A percentile compares a stretch with the other conserved stretches of the same genome.
Conservation (phyloP, 1,284 basidiomycete species). For the Moesziomyces globuligerus region DNA sequence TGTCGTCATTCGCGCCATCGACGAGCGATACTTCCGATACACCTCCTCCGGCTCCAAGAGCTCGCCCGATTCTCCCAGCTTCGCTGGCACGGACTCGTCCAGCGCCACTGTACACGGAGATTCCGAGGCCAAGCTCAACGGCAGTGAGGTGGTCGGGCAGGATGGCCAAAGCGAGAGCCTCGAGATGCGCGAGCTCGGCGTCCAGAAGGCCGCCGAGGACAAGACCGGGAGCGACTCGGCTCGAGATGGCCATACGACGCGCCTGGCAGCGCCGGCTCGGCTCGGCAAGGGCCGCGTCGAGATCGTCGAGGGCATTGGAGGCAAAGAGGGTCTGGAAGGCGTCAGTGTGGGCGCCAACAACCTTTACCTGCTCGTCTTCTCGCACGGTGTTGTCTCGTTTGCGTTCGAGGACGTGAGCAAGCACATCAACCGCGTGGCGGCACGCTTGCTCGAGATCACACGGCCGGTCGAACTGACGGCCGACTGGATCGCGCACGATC, state of each 20-base stretch:
- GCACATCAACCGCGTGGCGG: slow-evolving; percentile 82
- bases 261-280: slow-evolving; percentile 34
- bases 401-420: slow-evolving; percentile 91
- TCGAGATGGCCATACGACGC: slow-evolving; percentile 12
- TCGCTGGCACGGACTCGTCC: slow-evolving; percentile 15
- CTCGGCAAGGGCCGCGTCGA: slow-evolving; percentile 68
- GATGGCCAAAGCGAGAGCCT: slow-evolving; percentile 11
- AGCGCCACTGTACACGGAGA: slow-evolving; percentile 25
- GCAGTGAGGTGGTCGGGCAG: slow-evolving; percentile 1
- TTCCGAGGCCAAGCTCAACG: slow-evolving; percentile 15
- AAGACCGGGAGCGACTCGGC: neutral
- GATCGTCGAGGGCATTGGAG: slow-evolving; percentile 72
- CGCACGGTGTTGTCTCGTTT: slow-evolving; percentile 89
- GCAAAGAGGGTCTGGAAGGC: slow-evolving; percentile 73
- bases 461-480: slow-evolving; percentile 53
- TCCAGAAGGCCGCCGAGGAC: neutral
- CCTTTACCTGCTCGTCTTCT: slow-evolving; percentile 88
- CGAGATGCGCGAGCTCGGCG: slow-evolving; percentile 42
- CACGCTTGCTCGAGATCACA: slow-evolving; percentile 71
- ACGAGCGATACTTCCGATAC: slow-evolving; percentile 73
- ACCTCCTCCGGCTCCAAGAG: slow-evolving; percentile 65
- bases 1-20: slow-evolving; percentile 85
- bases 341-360: slow-evolving; percentile 80
- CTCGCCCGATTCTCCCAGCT: slow-evolving; percentile 26
- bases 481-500: slow-evolving; percentile 91